Base-by-base conservation (phyloP, 2,329 filamentous ascomycete genomes). In the Talaromyces funiculosus region DNA sequence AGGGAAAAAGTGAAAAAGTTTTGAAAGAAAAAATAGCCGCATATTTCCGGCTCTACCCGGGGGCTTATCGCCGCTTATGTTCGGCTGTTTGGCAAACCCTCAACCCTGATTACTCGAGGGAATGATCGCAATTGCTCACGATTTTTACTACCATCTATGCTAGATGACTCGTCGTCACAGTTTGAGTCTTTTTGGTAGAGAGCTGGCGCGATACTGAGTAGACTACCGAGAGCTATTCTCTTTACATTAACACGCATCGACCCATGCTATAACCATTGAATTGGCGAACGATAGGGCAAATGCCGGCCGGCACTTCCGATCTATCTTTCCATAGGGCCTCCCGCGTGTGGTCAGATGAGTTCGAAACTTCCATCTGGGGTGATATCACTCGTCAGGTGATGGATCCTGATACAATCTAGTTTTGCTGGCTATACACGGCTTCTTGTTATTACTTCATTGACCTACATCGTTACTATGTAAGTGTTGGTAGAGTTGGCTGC, bases 31-130 rank as follows among this genome's bases (percentile, higher is more conserved):
- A 38, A 38, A 49, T 37, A 49, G 31, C 42, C 55, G 26, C 42
- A 49, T 9, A 49, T 57, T 37, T n/a, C 55, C 55, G 55, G 22
- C 12, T 57, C 14, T 12, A 57, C 31, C 55, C 55, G 55, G 37
- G n/a, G 65, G 42, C 20, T 59, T 63, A 51, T 53, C 18, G 35
- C 37, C 51, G 38, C 51, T 54, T 47, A 47, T 24, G 20, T 37
- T 57, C 43, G 49, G 61, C 53, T 53, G 40, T 33, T 33, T 33
- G n/a, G n/a, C n/a, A n/a, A n/a, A n/a, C 31, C 12, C 31, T 33
- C 12, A 26, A 33, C 18, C 22, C 35, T n/a, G 0, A 16, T 18
- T 49, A 31, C 5, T 51, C 18, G 22, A 47, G 5, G 40, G 24
- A 14, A 6, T 43, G 18, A 47, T 10, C 7, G 16, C 43, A 29